These are phyloP conservation scores for Talaromyces adpressus DNA, from an alignment of 495 filamentous ascomycete species.

Conservation along the genomic window DNA sequence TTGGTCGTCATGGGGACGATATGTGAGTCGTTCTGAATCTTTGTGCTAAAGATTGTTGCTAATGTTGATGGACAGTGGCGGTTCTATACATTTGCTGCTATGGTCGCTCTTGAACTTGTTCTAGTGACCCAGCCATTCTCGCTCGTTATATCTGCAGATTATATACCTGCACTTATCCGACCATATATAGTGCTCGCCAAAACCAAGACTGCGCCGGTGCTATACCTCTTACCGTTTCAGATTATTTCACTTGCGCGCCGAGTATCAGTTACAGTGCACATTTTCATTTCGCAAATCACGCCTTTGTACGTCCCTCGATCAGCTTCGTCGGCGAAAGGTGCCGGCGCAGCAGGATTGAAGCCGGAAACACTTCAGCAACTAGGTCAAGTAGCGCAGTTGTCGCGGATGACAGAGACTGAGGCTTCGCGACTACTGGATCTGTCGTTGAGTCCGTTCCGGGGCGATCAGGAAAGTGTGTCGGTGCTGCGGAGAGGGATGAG, in stretches of 20 bases:
- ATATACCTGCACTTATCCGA: conserved; percentile 35
- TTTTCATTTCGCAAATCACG: conserved; percentile 78
- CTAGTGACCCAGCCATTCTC: conserved; percentile 57
- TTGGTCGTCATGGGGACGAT: conserved; percentile 78
- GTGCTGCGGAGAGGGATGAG: conserved; percentile 59
- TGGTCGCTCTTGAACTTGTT: conserved; percentile 69
- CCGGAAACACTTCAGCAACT: conserved; percentile 35
- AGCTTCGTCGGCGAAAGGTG: conserved; percentile 11
- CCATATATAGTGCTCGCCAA: background rate
- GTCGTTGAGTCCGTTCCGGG: conserved; percentile 76
- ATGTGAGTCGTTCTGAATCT: conserved; percentile 22
- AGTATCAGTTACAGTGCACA: conserved; percentile 70
- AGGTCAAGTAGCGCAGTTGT: conserved; percentile 34
- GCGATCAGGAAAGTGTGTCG: conserved; percentile 53
- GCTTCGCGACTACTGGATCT: conserved; percentile 61
- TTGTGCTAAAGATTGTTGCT: conserved; percentile 22
- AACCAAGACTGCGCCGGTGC: conserved; percentile 21
- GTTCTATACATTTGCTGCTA: conserved; percentile 62
- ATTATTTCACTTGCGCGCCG: conserved; percentile 70
- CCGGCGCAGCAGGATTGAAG: conserved; percentile 15
- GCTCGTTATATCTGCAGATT: conserved; percentile 26
- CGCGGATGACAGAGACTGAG: conserved; percentile 56
- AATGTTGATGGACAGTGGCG: conserved; percentile 56
- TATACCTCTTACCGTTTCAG: conserved; percentile 84
- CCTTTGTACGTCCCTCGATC: conserved; percentile 30